Percentiles rank a stretch among this genome's conserved stretches.
Evolutionary conservation across 352 stramenopile species (phyloP).

Genomic region (Phytophthora sp.): DNA sequence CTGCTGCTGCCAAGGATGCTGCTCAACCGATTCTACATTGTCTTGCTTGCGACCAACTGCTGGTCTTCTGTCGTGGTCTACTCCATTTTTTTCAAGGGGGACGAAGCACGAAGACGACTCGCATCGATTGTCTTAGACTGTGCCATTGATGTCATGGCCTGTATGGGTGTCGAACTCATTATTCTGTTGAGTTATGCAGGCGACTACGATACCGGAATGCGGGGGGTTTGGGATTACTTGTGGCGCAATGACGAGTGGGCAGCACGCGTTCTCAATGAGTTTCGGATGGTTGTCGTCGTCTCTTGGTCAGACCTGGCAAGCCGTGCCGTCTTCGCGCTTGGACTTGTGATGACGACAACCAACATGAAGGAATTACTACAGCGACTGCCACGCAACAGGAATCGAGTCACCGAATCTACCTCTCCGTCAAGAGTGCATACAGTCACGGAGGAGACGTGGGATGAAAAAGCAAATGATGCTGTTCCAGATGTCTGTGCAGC

Average conservation of each 20-base stretch:
- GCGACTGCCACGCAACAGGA: not conserved
- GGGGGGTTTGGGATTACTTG: not conserved
- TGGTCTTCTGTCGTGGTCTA: not conserved
- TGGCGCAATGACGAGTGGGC: not conserved
- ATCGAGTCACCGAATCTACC: not conserved
- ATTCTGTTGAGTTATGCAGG: conserved; percentile 1
- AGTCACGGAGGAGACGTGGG: no score
- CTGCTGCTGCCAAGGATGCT: not conserved
- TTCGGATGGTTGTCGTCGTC: conserved; percentile 1
- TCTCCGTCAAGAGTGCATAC: no score
- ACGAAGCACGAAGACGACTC: conserved; percentile 1
- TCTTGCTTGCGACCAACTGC: conserved; percentile 6
- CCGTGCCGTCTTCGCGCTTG: conserved; percentile 4
- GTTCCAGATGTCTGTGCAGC: no score
- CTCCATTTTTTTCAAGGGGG: not conserved
- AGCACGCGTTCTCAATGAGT: conserved; percentile 3
- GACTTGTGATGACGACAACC: conserved; percentile 1
- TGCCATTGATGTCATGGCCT: conserved; percentile 4
- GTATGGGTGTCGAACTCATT: not conserved
- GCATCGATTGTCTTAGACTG: not conserved
- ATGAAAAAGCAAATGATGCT: no score
- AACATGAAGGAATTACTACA: conserved; percentile 7
- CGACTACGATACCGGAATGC: not conserved
- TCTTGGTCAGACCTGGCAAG: conserved; percentile 2
- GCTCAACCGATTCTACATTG: conserved; percentile 6